Evolutionary conservation across 23 red algal genomes (phyloP), one percentile per base, ranked within the genome.

Genomic region (Gracilaria caudata): DNA sequence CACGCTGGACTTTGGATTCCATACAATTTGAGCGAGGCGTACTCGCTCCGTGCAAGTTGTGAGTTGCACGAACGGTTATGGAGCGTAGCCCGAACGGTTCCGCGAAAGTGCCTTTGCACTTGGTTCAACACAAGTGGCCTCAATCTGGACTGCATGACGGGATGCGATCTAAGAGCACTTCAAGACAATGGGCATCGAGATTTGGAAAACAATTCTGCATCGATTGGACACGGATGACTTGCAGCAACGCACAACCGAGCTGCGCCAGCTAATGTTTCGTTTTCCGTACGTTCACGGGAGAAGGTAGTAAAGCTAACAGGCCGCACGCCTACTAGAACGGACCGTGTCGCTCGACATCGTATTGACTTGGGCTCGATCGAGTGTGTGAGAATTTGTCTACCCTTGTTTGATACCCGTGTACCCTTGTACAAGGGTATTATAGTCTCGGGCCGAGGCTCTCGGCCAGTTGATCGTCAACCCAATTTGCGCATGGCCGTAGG

Each of bases 141-240:
- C 37, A 71, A 21, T 71, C 65, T 71, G 32, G 65, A 7, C 65
- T 71, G 65, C 65, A 71, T 71, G 65, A 39, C 40, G 29, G 57
- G 17, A 60, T 60, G 57, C 28, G n/a, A 60, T 2, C 57, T 60
- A 60, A 3, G 28, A 7, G 23, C 28, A 60, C 23, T 28, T 60
- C 57, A 60, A 25, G 57, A 56, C 53, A 56, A 3, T 28, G 2
- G 57, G 57, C 21, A 60, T 60, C 23, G 57, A 23, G 57, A 17
- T 29, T 29, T 28, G 57, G 57, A 60, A 28, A 60, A 23, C 57
- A 60, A 60, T 60, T 6, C 57, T 11, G 57, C 23, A 60, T 60
- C 11, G 14, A 23, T 1, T 60, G 57, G 2, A 2, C 21, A 60
- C 23, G 7, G 10, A 29, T 23, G 23, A 29, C 2, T 29, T 60